Evolutionary conservation across 352 stramenopile genomes (phyloP), one percentile per base, ranked within the genome.

Genomic region (Pythium sp.): DNA sequence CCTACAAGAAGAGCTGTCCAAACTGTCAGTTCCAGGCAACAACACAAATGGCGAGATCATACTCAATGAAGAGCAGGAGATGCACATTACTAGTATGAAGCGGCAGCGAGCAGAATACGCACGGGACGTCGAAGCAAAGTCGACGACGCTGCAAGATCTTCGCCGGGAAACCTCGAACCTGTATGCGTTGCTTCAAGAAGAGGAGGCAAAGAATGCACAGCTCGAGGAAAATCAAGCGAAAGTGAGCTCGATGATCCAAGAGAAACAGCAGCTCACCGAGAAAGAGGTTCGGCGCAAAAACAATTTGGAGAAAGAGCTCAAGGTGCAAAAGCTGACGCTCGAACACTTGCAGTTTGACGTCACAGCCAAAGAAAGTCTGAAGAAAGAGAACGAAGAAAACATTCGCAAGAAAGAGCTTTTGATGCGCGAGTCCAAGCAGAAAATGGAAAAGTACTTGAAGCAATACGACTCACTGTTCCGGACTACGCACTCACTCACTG

Each of bases 371-470:
- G 81, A 92, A 46, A 64, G 58, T 14, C 64, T 81, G 55, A 81
- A 79, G 51, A 79, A 78, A 26, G 82, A 86, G 24, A 87, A 87
- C 51, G 81, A 89, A 51, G 82, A 90, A 34, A 89, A 69, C 57
- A 62, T 87, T 15, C 71, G 73, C 49, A 80, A 79, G 49, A 93
- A 94, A 58, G 91, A 97, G 64, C 66, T 89, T 0, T 55, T 81
- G 28, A 79, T 96, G 72, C 80, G 84, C 32, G 84, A 93, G 41
- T 88, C 83, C 49, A 96, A 96, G 73, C 76, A 88, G 7, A 92
- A 93, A 53, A 95, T 97, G 85, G 86, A 97, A 32, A 92, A 91
- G 58, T 95, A 96, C 62, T 69, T 95, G 22, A 90, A 88, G 38
- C 81, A 97, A 60, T 96, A 97, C 62, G 88, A 97, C 62, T 77